A percentile compares a stretch with the other conserved stretches of the same genome.
phyloP scores from a whole-genome alignment of 2,329 filamentous ascomycete genomes.

The Pleoardoris graminearum region DNA sequence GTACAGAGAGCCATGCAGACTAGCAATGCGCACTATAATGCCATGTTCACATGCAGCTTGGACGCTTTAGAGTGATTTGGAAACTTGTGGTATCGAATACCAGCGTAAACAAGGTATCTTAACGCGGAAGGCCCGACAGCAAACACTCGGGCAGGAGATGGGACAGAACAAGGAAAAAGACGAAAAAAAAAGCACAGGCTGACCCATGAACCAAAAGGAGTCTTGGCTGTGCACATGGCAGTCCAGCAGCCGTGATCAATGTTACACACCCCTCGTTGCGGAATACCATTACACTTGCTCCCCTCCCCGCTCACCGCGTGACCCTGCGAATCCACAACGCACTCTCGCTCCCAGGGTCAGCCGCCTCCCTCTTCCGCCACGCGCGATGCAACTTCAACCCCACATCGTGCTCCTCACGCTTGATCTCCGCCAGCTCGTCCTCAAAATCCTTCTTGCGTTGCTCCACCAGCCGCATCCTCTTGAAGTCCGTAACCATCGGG shows the following conservation, averaged over 20 bases:
- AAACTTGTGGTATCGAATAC: too few relatives aligned
- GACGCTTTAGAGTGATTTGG: too few relatives aligned
- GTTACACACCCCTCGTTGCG: neutral
- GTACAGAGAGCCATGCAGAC: too few relatives aligned
- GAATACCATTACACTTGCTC: neutral
- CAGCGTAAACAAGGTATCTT: too few relatives aligned
- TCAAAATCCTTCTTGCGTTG: constrained; percentile 41
- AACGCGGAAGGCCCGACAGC: too few relatives aligned
- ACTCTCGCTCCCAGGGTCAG: constrained; percentile 39
- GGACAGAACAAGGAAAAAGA: neutral
- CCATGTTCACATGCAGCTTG: too few relatives aligned
- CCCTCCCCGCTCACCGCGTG: constrained; percentile 25
- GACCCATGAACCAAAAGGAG: neutral
- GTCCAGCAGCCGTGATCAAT: neutral
- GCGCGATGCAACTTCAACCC: constrained; percentile 47
- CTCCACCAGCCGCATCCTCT: constrained; percentile 39
- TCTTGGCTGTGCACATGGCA: neutral
- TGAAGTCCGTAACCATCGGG: constrained; percentile 44
- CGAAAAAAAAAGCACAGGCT: neutral
- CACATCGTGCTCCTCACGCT: constrained; percentile 45
- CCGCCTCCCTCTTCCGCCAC: constrained; percentile 44
- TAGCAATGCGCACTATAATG: too few relatives aligned
- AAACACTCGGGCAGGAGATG: too few relatives aligned
- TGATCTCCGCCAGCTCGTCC: constrained; percentile 45
- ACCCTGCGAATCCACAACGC: constrained; percentile 47